These are phyloP conservation scores for Penicillium vulpinum DNA, from an alignment of 2,329 filamentous ascomycete genomes.

Conservation along the genomic window DNA sequence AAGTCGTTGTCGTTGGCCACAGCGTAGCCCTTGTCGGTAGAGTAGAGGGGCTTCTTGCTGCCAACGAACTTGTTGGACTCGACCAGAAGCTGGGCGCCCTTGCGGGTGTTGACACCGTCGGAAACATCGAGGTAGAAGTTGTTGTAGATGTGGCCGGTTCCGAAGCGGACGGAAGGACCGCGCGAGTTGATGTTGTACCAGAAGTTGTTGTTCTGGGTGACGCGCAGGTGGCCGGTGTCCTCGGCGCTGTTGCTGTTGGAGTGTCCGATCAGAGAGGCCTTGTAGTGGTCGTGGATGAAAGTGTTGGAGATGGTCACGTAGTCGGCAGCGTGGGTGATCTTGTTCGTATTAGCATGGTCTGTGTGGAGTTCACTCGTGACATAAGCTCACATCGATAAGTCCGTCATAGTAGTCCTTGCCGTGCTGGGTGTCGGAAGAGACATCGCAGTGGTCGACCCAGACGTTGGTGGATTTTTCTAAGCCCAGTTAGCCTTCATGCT, in stretches of 20 bases:
- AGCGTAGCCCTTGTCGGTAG: slow-evolving; percentile 48
- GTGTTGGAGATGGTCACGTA: slow-evolving; percentile 56
- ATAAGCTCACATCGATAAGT: slow-evolving; percentile 53
- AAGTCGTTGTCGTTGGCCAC: slow-evolving; percentile 50
- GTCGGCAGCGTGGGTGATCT: slow-evolving; percentile 62
- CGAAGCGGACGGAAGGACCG: slow-evolving; percentile 64
- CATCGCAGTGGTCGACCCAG: slow-evolving; percentile 69
- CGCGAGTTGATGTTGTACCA: slow-evolving; percentile 66
- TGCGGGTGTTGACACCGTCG: slow-evolving; percentile 59
- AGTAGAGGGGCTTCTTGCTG: slow-evolving; percentile 49
- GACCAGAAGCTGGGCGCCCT: slow-evolving; percentile 59
- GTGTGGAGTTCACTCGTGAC: not conserved
- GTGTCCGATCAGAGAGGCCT: slow-evolving; percentile 61
- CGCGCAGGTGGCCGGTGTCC: slow-evolving; percentile 61
- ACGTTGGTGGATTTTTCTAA: slow-evolving; percentile 48
- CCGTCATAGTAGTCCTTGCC: slow-evolving; percentile 72
- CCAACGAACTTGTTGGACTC: slow-evolving; percentile 56
- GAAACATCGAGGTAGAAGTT: slow-evolving; percentile 48
- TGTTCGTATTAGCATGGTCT: not conserved
- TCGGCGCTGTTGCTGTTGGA: slow-evolving; percentile 58
- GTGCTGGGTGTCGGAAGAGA: slow-evolving; percentile 59
- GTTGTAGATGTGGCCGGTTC: slow-evolving; percentile 64
- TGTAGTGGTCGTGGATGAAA: slow-evolving; percentile 61
- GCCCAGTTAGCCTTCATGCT: not conserved
- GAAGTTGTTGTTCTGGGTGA: slow-evolving; percentile 69